Evolutionary conservation across 768 basidiomycete genomes (phyloP).

Genomic region (Kockovaella imperatae): DNA sequence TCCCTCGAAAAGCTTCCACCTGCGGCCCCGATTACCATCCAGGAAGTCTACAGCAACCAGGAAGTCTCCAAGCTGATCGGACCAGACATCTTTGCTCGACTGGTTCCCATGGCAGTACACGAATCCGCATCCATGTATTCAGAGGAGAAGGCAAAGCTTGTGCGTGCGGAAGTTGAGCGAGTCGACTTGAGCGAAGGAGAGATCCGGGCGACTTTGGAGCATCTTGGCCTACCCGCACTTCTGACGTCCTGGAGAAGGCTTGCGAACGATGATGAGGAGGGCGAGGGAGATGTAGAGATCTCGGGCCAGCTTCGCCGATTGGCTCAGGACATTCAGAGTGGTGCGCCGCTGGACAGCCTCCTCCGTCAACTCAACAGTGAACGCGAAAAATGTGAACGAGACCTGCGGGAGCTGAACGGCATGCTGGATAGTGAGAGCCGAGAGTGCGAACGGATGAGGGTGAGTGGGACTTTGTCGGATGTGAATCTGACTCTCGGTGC

Average conservation of each 20-base stretch:
- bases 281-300: conserved; percentile 55
- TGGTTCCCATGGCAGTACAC: conserved; percentile 88
- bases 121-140: conserved; percentile 94
- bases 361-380: conserved; percentile 63
- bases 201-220: conserved; percentile 67
- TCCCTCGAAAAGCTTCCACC: conserved; percentile 70
- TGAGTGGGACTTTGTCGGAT: conserved; percentile 24
- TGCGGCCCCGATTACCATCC: conserved; percentile 75
- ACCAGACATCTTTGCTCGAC: conserved; percentile 73
- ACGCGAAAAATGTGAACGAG: conserved; percentile 52
- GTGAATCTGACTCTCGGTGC: neutral
- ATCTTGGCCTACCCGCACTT: conserved; percentile 67
- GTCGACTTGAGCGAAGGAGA: conserved; percentile 77
- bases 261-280: conserved; percentile 55
- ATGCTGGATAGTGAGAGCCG: conserved; percentile 74
- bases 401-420: conserved; percentile 57
- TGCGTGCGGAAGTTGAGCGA: conserved; percentile 78
- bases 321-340: conserved; percentile 51
- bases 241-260: conserved; percentile 28
- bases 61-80: conserved; percentile 95
- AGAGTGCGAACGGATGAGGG: conserved; percentile 78
- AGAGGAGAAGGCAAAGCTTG: conserved; percentile 95
- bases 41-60: conserved; percentile 81
- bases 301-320: conserved; percentile 41
- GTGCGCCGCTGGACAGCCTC: conserved; percentile 57